phyloP scores from a whole-genome alignment of 768 basidiomycete genomes.

The Tylopilus subfusipes region DNA sequence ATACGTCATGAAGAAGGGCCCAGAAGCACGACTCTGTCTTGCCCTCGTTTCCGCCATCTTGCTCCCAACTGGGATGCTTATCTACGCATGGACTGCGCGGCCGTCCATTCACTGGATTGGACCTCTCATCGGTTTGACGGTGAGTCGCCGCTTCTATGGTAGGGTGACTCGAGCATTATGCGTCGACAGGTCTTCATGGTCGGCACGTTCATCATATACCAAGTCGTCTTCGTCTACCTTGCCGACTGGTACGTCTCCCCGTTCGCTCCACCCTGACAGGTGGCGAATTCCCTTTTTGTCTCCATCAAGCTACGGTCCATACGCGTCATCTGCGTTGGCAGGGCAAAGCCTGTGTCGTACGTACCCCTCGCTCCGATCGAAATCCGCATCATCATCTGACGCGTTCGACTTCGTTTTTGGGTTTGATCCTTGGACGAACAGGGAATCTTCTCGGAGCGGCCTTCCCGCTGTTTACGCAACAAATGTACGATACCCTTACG shows the following conservation, averaged over 20 bases:
- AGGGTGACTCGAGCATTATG: background rate
- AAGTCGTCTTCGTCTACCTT: slow-evolving; percentile 57
- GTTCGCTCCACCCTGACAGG: background rate
- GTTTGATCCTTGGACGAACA: slow-evolving; percentile 24
- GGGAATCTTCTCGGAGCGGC: slow-evolving; percentile 48
- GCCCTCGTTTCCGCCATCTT: slow-evolving; percentile 53
- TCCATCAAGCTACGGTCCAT: slow-evolving; percentile 46
- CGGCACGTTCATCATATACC: slow-evolving; percentile 52
- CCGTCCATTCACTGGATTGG: slow-evolving; percentile 57
- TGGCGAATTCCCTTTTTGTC: background rate
- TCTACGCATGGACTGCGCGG: slow-evolving; percentile 69
- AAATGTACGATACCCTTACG: slow-evolving; percentile 53
- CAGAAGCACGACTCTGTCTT: slow-evolving; percentile 59
- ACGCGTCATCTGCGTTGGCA: slow-evolving; percentile 66
- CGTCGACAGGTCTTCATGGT: slow-evolving; percentile 44
- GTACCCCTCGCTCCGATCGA: slow-evolving; percentile 19
- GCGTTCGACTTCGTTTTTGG: slow-evolving; percentile 17
- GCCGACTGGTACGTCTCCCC: slow-evolving; percentile 52
- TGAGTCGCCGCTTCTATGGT: background rate
- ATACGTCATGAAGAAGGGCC: slow-evolving; percentile 33
- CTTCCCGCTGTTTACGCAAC: slow-evolving; percentile 62
- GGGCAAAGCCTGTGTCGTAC: slow-evolving; percentile 59
- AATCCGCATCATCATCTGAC: slow-evolving; percentile 4
- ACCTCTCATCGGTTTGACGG: slow-evolving; percentile 28
- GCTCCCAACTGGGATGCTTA: slow-evolving; percentile 61